Percentiles rank a stretch among this genome's conserved stretches.
Conservation (phyloP, 306 rosid genomes). For the Sicyos edulis region DNA sequence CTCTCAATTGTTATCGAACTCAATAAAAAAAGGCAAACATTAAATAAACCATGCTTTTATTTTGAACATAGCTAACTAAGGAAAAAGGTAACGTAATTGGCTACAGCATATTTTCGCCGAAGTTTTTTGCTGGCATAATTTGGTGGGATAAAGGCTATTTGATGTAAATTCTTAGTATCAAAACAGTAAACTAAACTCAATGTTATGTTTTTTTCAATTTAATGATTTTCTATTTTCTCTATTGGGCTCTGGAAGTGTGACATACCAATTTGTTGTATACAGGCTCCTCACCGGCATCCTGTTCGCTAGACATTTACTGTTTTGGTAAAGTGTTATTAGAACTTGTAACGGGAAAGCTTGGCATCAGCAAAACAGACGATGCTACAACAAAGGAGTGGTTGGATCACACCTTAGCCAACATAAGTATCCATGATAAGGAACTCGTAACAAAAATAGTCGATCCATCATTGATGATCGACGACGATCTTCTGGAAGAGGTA, state of each 20-base stretch:
- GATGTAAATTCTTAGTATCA: not conserved
- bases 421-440: slow-evolving; percentile 65
- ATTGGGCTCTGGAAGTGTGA: not conserved
- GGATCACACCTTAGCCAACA: slow-evolving; percentile 49
- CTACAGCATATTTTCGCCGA: not conserved
- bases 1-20: too few relatives aligned
- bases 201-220: not conserved
- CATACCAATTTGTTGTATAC: slow-evolving; percentile 24
- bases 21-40: not conserved
- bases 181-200: not conserved
- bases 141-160: not conserved
- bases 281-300: slow-evolving; percentile 49
- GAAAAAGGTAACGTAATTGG: not conserved
- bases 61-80: not conserved
- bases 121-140: not conserved
- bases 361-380: slow-evolving; percentile 59
- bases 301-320: slow-evolving; percentile 66
- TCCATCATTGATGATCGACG: slow-evolving; percentile 73
- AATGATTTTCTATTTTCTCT: slow-evolving; percentile 3
- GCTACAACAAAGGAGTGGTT: slow-evolving; percentile 63
- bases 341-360: slow-evolving; percentile 83
- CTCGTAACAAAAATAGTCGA: slow-evolving; percentile 60
- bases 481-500: slow-evolving; percentile 84
- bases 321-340: slow-evolving; percentile 84
- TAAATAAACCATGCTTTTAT: too few relatives aligned